Evolutionary conservation across 2,329 filamentous ascomycete genomes (phyloP), one percentile per base, ranked within the genome.

Genomic region (Rhynchosporium agropyri): DNA sequence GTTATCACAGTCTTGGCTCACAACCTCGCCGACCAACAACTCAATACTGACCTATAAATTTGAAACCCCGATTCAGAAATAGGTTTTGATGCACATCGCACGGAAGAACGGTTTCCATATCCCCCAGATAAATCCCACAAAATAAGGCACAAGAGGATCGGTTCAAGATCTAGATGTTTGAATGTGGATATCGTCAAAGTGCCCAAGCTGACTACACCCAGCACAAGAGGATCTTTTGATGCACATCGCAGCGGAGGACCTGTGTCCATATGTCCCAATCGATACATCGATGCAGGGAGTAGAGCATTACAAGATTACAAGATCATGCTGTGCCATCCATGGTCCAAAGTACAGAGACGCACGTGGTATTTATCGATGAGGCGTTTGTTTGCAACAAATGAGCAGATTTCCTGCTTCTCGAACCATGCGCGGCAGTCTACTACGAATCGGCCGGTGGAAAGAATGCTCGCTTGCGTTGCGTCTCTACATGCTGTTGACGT

Each of bases 71-170:
- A 20, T n/a, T 20, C 28, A 13, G 7, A 42, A 49, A 15, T 12
- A 38, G 20, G 20, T 54, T 58, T 58, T 60, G 64, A 59, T 63
- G 59, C 61, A 63, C 45, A 58, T 64, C 64, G 62, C 49, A 62
- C 58, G 64, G 64, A 62, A 46, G 38, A 45, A 58, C 38, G 36
- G 29, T 49, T 58, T 64, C 64, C 62, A 64, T 58, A 20, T 40
- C 12, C 40, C n/a, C 9, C 43, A 28, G 5, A 46, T 20, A n/a
- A 28, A 46, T 49, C 29, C 20, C 28, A 58, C 36, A 43, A 51
- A 4, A 36, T 26, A 40, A 45, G 2, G n/a, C 4, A 42, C 10
- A 54, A 13, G 38, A 54, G 8, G 28, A 36, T 13, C 38, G 40
- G 20, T 8, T 10, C 28, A 31, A 13, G 28, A 43, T 28, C 28